Evolutionary conservation across 2,329 filamentous ascomycete genomes (phyloP).

Genomic region (Mycosphaerella sp.): DNA sequence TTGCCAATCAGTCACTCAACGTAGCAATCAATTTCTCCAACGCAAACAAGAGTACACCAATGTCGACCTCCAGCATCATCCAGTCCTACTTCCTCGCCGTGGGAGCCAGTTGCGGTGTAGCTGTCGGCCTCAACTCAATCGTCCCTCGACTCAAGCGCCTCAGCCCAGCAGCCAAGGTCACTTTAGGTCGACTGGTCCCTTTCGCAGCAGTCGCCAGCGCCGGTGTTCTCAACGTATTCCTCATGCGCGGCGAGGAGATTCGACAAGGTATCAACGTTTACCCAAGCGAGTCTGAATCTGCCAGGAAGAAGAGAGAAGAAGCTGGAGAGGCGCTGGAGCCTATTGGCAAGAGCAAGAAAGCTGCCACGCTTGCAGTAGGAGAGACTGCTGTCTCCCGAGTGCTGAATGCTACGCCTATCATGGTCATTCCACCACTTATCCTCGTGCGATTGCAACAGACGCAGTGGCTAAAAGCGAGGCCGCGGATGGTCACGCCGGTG

Average conservation of each 20-base stretch:
- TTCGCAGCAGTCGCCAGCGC: slow-evolving; percentile 93
- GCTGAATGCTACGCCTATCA: slow-evolving; percentile 91
- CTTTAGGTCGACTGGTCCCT: slow-evolving; percentile 82
- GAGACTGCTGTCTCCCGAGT: slow-evolving; percentile 91
- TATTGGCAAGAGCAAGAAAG: slow-evolving; percentile 81
- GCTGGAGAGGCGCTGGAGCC: slow-evolving; percentile 38
- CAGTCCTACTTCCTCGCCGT: slow-evolving; percentile 92
- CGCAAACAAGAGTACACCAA: slow-evolving; percentile 91
- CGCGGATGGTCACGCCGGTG: slow-evolving; percentile 69
- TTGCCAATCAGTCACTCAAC: slow-evolving; percentile 95
- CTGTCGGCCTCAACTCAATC: slow-evolving; percentile 81
- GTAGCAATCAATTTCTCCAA: slow-evolving; percentile 97
- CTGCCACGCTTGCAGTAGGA: slow-evolving; percentile 80
- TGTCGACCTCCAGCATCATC: slow-evolving; percentile 71
- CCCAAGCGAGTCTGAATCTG: slow-evolving; percentile 66
- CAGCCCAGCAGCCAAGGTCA: slow-evolving; percentile 65
- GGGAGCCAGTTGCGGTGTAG: slow-evolving; percentile 86
- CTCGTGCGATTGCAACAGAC: slow-evolving; percentile 79
- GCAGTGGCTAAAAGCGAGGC: slow-evolving; percentile 72
- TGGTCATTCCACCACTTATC: slow-evolving; percentile 86
- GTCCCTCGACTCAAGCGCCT: slow-evolving; percentile 77
- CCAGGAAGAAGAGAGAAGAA: slow-evolving; percentile 52
- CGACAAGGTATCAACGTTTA: slow-evolving; percentile 87
- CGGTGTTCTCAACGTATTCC: slow-evolving; percentile 87
- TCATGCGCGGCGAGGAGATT: slow-evolving; percentile 98